Conservation (phyloP, 345 rosid species). For the Citrus trifoliata region DNA sequence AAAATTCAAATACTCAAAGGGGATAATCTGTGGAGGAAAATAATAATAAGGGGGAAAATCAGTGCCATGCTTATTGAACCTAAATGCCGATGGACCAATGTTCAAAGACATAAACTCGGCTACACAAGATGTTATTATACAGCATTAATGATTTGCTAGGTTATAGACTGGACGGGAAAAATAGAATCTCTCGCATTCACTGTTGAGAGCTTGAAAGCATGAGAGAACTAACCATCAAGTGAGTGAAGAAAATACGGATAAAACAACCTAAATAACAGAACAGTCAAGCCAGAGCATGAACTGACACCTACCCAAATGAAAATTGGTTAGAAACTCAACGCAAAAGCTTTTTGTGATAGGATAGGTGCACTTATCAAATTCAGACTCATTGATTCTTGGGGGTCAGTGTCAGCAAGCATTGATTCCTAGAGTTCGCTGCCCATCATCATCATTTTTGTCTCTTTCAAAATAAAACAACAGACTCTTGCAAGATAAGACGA, state of each 20-base stretch:
- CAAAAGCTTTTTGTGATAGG: not conserved
- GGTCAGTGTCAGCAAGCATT: too few relatives aligned
- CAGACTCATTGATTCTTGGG: not conserved
- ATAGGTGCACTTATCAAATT: not conserved
- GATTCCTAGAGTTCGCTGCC: too few relatives aligned
- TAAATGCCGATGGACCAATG: not conserved
- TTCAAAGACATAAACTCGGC: not conserved
- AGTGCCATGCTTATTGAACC: not conserved
- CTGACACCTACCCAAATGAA: not conserved
- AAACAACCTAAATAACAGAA: conserved; percentile 1
- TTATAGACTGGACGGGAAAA: not conserved
- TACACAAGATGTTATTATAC: not conserved
- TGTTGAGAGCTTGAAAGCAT: not conserved
- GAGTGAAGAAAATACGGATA: not conserved
- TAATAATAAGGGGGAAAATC: not conserved
- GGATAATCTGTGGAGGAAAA: not conserved
- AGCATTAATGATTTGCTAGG: not conserved
- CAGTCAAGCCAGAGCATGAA: not conserved
- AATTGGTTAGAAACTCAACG: not conserved
- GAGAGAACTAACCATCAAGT: too few relatives aligned
- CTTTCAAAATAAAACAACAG: too few relatives aligned
- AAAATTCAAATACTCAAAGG: not conserved
- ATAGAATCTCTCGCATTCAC: not conserved
- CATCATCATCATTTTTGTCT: too few relatives aligned
- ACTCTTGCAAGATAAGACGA: too few relatives aligned